Evolutionary conservation across 805 yeast species (phyloP).

Genomic region (Jamesozyma jinghongensis): DNA sequence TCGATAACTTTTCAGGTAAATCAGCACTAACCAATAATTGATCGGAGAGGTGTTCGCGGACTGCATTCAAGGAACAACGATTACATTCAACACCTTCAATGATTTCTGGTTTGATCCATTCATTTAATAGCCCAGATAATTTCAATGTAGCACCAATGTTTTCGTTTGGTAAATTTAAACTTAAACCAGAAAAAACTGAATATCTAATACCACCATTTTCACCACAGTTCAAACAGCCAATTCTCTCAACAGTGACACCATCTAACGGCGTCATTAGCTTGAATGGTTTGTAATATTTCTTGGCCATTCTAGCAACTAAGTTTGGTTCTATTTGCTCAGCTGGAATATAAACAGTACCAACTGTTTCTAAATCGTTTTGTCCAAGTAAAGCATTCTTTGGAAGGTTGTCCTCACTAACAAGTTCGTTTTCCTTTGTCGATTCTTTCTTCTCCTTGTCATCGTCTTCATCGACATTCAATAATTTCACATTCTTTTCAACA

Average conservation of each 20-base stretch:
- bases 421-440: slow-evolving; percentile 12
- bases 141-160: slow-evolving; percentile 34
- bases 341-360: slow-evolving; percentile 62
- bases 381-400: slow-evolving; percentile 32
- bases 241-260: slow-evolving; percentile 79
- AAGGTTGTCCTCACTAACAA: slow-evolving; percentile 22
- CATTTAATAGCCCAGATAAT: slow-evolving; percentile 46
- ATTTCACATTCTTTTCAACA: slow-evolving; percentile 38
- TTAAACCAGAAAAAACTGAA: slow-evolving; percentile 66
- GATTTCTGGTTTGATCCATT: slow-evolving; percentile 72
- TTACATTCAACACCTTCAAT: slow-evolving; percentile 93
- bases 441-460: slow-evolving; percentile 5
- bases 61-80: slow-evolving; percentile 70
- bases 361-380: slow-evolving; percentile 42
- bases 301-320: slow-evolving; percentile 16
- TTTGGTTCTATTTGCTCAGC: slow-evolving; percentile 73
- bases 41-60: slow-evolving; percentile 40
- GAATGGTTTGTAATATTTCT: slow-evolving; percentile 27
- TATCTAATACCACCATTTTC: slow-evolving; percentile 89
- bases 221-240: slow-evolving; percentile 85
- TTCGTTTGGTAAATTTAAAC: slow-evolving; percentile 55
- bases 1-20: slow-evolving; percentile 25
- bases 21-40: slow-evolving; percentile 28
- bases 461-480: slow-evolving; percentile 4
- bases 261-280: slow-evolving; percentile 81